Evolutionary conservation across 179 eudicot species (phyloP), one percentile per base, ranked within the genome.

Genomic region (Silene coronaria): DNA sequence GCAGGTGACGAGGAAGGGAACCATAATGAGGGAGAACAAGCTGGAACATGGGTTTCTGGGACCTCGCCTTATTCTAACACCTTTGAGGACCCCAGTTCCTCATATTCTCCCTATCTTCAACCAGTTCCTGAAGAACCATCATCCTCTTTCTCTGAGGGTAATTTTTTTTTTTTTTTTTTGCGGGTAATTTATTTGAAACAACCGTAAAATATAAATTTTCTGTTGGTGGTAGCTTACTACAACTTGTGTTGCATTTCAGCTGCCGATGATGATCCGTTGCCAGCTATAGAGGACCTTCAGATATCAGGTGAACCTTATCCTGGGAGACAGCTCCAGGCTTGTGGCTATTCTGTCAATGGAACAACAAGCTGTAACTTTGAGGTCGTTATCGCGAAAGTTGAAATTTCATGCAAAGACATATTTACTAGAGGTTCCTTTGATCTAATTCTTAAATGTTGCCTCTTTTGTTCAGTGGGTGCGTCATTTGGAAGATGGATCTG

Each of bases 321-420:
- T 73, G 98, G 98, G 59, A 85, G 79, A 70, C 88, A 87, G 77
- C 93, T 94, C 73, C 88, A 80, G 84, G 98, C 97, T 42, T 71
- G 89, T 73, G 98, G 98, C 79, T 82, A 78, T 82, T 92, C 98
- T 45, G 79, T 85, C 67, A 89, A 94, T 87, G 98, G 98, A 81
- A 94, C 98, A 71, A 92, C 94, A 55, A 90, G 94, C 81, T 94
- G 98, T 71, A 94, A 94, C 82, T 94, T 94, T 83, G 98, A 94
- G 98, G 98, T 93, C 76, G 65, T 79, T 80, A 71, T 78, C 66
- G 36, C 73, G 36, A 69, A 66, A 74, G 46, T 53, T 10, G 24
- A 27, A 26, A 32, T 38, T 75, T 64, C 66, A 12, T 69, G 74
- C 42, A 16, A 38, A 26, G 32, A 58, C 67, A 38, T 45, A 66